Evolutionary conservation across 495 filamentous ascomycete species (phyloP).

Genomic region (Hypoxylon trugodes): DNA sequence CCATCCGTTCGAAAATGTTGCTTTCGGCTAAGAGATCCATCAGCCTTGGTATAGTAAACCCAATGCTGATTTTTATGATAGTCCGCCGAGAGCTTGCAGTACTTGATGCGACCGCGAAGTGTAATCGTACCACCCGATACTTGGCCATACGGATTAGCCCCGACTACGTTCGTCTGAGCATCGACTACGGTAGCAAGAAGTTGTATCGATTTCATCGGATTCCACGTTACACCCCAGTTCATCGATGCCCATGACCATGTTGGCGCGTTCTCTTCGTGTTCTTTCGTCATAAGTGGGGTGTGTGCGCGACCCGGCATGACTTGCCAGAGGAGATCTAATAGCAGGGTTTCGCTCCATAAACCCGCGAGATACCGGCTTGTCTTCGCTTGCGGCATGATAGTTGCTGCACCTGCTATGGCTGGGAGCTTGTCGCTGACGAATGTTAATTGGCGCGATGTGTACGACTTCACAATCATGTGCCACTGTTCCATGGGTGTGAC

Average conservation of each 20-base stretch:
- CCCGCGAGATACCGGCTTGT: constrained; percentile 36
- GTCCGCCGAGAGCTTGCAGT: constrained; percentile 16
- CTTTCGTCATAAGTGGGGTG: constrained; percentile 26
- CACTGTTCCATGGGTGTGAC: constrained; percentile 27
- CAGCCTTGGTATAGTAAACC: constrained; percentile 18
- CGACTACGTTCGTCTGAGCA: constrained; percentile 11
- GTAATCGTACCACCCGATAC: constrained; percentile 20
- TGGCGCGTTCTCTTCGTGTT: constrained; percentile 28
- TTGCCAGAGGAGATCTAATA: constrained; percentile 30
- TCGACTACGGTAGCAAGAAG: constrained; percentile 11
- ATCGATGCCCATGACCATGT: constrained; percentile 32
- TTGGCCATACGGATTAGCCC: constrained; percentile 24
- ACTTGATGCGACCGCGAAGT: constrained; percentile 26
- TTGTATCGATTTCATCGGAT: constrained; percentile 1
- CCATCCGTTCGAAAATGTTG: constrained; percentile 29
- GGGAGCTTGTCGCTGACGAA: constrained; percentile 34
- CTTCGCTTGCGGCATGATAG: constrained; percentile 26
- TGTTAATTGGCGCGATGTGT: constrained; percentile 32
- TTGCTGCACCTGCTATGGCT: constrained; percentile 37
- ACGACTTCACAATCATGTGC: constrained; percentile 39
- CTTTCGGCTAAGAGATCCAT: constrained; percentile 15
- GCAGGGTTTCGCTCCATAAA: constrained; percentile 40
- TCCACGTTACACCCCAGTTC: constrained; percentile 24
- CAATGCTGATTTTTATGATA: constrained; percentile 25
- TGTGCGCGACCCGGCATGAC: constrained; percentile 26